Evolutionary conservation across 495 filamentous ascomycete genomes (phyloP), one percentile per base, ranked within the genome.

Genomic region (Penicillium malachiteum): DNA sequence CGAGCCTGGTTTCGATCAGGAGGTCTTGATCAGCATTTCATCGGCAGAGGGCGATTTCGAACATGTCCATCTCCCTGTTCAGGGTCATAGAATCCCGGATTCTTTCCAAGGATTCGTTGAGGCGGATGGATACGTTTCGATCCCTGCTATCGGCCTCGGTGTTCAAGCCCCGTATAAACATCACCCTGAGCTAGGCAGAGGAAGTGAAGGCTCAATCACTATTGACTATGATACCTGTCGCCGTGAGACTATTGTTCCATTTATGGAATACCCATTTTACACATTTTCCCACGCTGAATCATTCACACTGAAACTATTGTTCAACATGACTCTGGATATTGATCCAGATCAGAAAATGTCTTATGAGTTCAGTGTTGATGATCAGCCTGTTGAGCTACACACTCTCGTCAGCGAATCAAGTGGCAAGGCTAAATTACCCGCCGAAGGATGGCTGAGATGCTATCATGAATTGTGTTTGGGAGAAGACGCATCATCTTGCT

Each of bases 41-140:
- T 68, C 66, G 0, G 64, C 71, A 12, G 78, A 80, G 59, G 85
- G 85, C 31, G 80, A 81, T 30, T 80, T 81, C 52, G 76, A 63
- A 50, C 48, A 59, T 65, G 73, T 88, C 26, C 77, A 82, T 57
- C 69, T 90, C 5, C 87, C 85, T 5, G 70, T 88, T 54, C 76
- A 77, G 43, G 70, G 81, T 26, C 79, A 80, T 41, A 63, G 66
- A 11, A 58, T 84, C 31, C 80, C 87, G 0, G 16, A 37, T 9
- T 69, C 69, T 18, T 90, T 89, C 71, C 45, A 71, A 40, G 87
- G 86, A 43, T 89, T 87, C 57, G 81, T 89, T 55, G 87, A 91
- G 66, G 75, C 73, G 5, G 83, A 87, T 59, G 75, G 74, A 41
- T 72, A 79, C 52, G 67, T 91, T 41, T 59, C 60, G 7, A 50